Evolutionary conservation across 2,329 filamentous ascomycete genomes (phyloP), one percentile per base, ranked within the genome.

Genomic region (Fusarium proliferatum): DNA sequence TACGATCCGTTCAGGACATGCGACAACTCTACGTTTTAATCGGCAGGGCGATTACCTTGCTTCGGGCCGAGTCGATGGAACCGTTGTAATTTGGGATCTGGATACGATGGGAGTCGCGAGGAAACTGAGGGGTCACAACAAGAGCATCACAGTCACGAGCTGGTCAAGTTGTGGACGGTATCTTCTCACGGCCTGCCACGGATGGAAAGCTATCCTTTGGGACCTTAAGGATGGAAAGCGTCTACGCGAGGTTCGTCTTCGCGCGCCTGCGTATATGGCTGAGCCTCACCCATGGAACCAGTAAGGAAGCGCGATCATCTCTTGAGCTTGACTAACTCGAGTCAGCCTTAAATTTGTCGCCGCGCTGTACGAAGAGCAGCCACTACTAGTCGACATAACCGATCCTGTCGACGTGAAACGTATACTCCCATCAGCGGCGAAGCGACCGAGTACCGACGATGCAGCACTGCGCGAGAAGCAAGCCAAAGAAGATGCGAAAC

Each of bases 141-240:
- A 94, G 80, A 96, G 96, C 80, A 95, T 99, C 64, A 96, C 97
- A 77, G 97, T 94, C 58, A 84, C 99, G 68, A 97, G 95, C 85
- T 99, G 96, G 96, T 98, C 96, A 59, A 89, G 92, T 77, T 94
- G 95, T 83, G 96, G 96, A 33, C 90, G 94, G 74, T 98, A 97
- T 82, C 87, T 99, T 59, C 89, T 99, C 64, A 97, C 94, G 66
- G 94, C 95, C 16, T 97, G 95, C 49, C 94, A 98, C 81, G 96
- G 97, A 79, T 98, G 96, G 94, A 97, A 97, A 83, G 95, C 93
- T 72, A 95, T 97, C 57, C 87, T 99, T 2, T 99, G 96, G 96
- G 96, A 99, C 82, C 86, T 99, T 66, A 88, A 88, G 61, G 86
- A 90, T 67, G 87, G 89, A 52, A 88, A 92, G 79, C 87, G 93